Evolutionary conservation across 2,329 filamentous ascomycete genomes (phyloP).

Genomic region (Bipolaris bicolor): DNA sequence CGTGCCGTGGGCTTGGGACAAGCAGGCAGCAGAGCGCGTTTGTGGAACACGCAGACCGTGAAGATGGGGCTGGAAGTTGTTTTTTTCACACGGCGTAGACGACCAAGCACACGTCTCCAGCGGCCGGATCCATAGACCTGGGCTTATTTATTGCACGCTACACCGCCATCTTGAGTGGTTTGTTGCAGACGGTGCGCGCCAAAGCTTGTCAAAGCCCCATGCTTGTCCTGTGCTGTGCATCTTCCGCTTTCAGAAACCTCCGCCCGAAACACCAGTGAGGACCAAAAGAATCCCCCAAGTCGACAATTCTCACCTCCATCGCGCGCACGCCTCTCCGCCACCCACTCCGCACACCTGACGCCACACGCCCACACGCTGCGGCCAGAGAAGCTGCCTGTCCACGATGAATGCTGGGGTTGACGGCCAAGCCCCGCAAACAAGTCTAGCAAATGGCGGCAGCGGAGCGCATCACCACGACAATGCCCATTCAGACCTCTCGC

Average conservation of each 20-base stretch:
- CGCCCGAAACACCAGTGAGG: constrained; percentile 1
- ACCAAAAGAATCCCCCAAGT: neutral
- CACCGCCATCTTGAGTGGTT: constrained; percentile 25
- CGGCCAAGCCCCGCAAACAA: constrained; percentile 35
- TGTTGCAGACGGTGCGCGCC: constrained; percentile 21
- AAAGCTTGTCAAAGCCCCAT: constrained; percentile 18
- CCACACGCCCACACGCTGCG: constrained; percentile 9
- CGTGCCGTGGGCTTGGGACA: constrained; percentile 12
- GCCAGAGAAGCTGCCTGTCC: constrained; percentile 25
- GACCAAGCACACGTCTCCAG: constrained; percentile 3
- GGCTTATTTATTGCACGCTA: constrained; percentile 16
- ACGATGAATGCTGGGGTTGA: constrained; percentile 40
- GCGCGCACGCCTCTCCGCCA: neutral
- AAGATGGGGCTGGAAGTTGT: neutral
- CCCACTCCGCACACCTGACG: neutral
- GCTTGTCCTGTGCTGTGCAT: constrained; percentile 15
- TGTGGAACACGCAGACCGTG: constrained; percentile 17
- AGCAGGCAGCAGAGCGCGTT: constrained; percentile 25
- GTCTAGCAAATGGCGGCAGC: constrained; percentile 27
- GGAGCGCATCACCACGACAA: constrained; percentile 27
- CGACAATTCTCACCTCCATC: neutral
- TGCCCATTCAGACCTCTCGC: constrained; percentile 56
- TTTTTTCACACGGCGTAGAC: neutral
- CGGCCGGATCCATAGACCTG: constrained; percentile 3
- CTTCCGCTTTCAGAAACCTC: constrained; percentile 19